phyloP scores from a whole-genome alignment of 768 basidiomycete species.

The Russula griseocarnosa region DNA sequence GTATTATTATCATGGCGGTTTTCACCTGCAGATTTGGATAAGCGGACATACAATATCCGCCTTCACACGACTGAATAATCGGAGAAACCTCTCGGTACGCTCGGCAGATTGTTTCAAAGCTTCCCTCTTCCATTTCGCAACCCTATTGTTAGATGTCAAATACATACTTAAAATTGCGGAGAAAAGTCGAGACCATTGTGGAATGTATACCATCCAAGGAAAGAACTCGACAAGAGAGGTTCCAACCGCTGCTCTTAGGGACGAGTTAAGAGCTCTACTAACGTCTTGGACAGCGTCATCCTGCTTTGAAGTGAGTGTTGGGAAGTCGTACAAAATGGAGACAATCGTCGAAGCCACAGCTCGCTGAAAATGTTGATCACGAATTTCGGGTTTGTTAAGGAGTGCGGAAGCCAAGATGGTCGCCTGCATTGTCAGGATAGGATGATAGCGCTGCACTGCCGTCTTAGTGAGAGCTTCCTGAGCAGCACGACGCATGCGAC shows the following conservation, averaged over 20 bases:
- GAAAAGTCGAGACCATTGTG: background rate
- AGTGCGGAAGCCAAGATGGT: background rate
- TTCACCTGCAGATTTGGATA: background rate
- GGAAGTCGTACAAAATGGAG: conserved; percentile 18
- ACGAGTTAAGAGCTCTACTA: background rate
- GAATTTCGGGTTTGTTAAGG: background rate
- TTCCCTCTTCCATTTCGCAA: background rate
- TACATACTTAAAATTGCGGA: background rate
- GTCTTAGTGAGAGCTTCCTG: background rate
- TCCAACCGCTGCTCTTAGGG: background rate
- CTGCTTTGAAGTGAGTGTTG: background rate
- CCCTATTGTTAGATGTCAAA: background rate
- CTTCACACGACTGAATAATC: background rate
- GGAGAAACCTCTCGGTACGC: background rate
- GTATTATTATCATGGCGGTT: background rate
- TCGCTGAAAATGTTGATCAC: background rate
- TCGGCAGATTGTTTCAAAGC: background rate
- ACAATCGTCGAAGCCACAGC: conserved; percentile 16
- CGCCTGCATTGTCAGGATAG: background rate
- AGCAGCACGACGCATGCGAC: background rate
- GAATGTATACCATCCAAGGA: background rate
- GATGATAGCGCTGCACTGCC: background rate
- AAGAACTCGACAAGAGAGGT: background rate
- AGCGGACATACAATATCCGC: background rate
- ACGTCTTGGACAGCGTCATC: background rate